phyloP scores from a whole-genome alignment of 257 asterid species.

The Nicotiana noctiflora region DNA sequence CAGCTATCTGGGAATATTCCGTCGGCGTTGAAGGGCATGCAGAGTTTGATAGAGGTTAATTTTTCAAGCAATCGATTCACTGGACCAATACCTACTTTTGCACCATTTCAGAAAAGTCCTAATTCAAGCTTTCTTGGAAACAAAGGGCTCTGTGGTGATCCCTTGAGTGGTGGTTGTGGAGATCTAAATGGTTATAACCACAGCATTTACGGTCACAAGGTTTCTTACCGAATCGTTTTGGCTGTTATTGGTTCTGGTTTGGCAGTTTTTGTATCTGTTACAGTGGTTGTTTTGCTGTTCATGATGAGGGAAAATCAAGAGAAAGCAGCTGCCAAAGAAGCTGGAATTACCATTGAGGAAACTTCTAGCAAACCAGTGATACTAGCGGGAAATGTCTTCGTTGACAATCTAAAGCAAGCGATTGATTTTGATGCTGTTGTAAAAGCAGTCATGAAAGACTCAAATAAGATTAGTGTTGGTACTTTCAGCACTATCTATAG shows the following conservation, averaged over 20 bases:
- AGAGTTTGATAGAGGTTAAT: constrained; percentile 84
- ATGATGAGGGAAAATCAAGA: constrained; percentile 95
- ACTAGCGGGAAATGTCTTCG: constrained; percentile 72
- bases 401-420: constrained; percentile 80
- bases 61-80: constrained; percentile 71
- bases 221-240: constrained; percentile 69
- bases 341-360: constrained; percentile 33
- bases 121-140: constrained; percentile 76
- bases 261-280: constrained; percentile 75
- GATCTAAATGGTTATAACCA: constrained; percentile 34
- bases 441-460: constrained; percentile 67
- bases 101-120: constrained; percentile 82
- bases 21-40: constrained; percentile 64
- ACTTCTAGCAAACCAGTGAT: constrained; percentile 45
- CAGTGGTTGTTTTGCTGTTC: constrained; percentile 65
- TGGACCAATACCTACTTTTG: constrained; percentile 74
- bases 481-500: constrained; percentile 80
- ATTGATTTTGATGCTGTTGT: constrained; percentile 79
- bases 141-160: constrained; percentile 88
- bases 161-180: constrained; percentile 54
- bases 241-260: constrained; percentile 86
- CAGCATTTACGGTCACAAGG: constrained; percentile 57
- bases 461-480: constrained; percentile 58
- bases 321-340: constrained; percentile 50
- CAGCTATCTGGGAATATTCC: constrained; percentile 84